phyloP scores from a whole-genome alignment of 140 eudicot species.

The Senecio squalidus region DNA sequence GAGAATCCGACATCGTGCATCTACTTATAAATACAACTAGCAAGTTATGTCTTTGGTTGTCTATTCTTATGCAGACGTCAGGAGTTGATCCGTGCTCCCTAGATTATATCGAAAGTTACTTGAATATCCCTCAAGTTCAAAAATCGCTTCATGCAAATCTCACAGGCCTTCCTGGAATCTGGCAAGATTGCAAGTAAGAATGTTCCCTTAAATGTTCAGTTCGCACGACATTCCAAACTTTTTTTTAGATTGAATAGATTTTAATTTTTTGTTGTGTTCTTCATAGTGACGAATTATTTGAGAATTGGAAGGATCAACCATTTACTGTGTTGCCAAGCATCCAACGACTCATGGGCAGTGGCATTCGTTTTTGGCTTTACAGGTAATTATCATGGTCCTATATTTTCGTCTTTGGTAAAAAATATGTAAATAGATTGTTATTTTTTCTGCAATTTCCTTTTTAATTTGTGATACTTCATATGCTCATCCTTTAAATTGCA shows the following conservation, averaged over 20 bases:
- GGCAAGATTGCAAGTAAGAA: slow-evolving; percentile 53
- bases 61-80: slow-evolving; percentile 25
- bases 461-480: neutral
- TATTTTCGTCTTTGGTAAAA: neutral
- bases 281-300: slow-evolving; percentile 10
- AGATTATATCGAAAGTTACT: slow-evolving; percentile 24
- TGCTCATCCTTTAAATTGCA: slow-evolving; percentile 13
- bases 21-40: too few species aligned
- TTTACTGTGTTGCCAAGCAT: slow-evolving; percentile 51
- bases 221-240: neutral
- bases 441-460: neutral
- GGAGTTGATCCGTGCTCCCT: slow-evolving; percentile 56
- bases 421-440: neutral
- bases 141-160: slow-evolving; percentile 51
- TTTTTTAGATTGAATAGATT: neutral
- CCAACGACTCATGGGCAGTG: slow-evolving; percentile 44
- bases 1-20: too few species aligned
- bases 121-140: slow-evolving; percentile 52
- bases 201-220: neutral
- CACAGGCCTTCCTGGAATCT: slow-evolving; percentile 32
- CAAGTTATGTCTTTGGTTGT: neutral
- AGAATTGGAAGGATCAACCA: slow-evolving; percentile 45
- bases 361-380: slow-evolving; percentile 60
- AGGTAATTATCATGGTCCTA: slow-evolving; percentile 29
- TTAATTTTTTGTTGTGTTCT: neutral